Conservation (phyloP, 306 rosid genomes). For the Inga oerstediana region DNA sequence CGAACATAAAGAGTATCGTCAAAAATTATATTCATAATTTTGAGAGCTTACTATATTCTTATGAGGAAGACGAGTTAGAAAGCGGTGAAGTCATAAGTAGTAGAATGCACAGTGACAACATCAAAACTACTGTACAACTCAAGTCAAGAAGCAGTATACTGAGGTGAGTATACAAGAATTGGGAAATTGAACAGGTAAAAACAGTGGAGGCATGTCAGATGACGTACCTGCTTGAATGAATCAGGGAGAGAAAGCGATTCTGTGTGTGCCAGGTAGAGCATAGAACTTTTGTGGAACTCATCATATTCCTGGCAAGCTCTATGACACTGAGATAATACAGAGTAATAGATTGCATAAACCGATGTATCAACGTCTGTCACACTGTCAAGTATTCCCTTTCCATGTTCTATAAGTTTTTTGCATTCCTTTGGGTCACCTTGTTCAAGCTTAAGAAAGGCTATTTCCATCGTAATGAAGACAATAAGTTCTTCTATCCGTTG, state of each 20-base stretch:
- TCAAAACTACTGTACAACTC: neutral
- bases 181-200: neutral
- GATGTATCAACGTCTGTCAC: constrained; percentile 98
- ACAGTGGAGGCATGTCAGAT: neutral
- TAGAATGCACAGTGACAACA: neutral
- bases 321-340: constrained; percentile 87
- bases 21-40: neutral
- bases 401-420: constrained; percentile 91
- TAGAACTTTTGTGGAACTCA: constrained; percentile 95
- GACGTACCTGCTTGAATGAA: constrained; percentile 85
- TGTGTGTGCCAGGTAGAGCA: constrained; percentile 94
- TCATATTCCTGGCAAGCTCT: constrained; percentile 89
- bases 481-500: constrained; percentile 87
- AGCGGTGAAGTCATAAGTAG: neutral
- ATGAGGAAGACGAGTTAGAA: neutral
- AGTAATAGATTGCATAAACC: constrained; percentile 84
- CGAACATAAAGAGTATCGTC: neutral
- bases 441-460: constrained; percentile 77
- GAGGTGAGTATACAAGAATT: neutral
- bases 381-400: constrained; percentile 84
- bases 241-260: constrained; percentile 92
- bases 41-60: neutral
- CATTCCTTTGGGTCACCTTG: constrained; percentile 82
- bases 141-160: constrained; percentile 10
- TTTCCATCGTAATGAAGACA: constrained; percentile 89